phyloP scores from a whole-genome alignment of 1,284 basidiomycete species.

The Pseudozyma hubeiensis region DNA sequence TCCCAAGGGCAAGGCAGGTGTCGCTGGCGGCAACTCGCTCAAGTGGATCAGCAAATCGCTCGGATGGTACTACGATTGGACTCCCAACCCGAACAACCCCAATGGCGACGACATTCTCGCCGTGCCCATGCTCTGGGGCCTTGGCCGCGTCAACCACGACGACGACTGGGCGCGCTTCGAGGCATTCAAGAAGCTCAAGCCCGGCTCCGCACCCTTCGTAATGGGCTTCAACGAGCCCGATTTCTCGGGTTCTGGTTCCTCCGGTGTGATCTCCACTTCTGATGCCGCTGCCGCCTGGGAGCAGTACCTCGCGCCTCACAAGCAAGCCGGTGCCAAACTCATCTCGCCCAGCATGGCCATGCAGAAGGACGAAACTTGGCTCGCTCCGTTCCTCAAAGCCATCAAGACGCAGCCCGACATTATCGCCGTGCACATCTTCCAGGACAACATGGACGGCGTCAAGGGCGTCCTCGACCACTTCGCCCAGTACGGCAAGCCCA shows the following conservation, averaged over 20 bases:
- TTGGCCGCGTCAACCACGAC: conserved; percentile 49
- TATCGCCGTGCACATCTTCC: conserved; percentile 63
- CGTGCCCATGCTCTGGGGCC: conserved; percentile 59
- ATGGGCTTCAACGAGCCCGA: conserved; percentile 60
- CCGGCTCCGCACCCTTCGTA: conserved; percentile 37
- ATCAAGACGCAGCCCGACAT: conserved; percentile 55
- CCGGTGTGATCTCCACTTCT: conserved; percentile 35
- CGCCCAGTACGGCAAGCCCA: conserved; percentile 47
- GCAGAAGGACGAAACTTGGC: conserved; percentile 56
- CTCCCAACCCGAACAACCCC: conserved; percentile 44
- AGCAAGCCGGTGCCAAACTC: conserved; percentile 46
- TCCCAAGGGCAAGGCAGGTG: conserved; percentile 54
- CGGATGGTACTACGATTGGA: conserved; percentile 55
- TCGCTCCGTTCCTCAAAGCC: conserved; percentile 45
- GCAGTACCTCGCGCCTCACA: conserved; percentile 48
- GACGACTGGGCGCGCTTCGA: conserved; percentile 50
- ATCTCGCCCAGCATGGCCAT: conserved; percentile 56
- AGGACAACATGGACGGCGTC: conserved; percentile 53
- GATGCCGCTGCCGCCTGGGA: conserved; percentile 55
- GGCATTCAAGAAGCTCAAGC: conserved; percentile 51
- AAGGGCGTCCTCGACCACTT: conserved; percentile 54
- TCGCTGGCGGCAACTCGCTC: conserved; percentile 59
- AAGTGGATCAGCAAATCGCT: conserved; percentile 35
- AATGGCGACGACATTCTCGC: conserved; percentile 30
- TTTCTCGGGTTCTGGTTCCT: conserved; percentile 49